Base-by-base conservation (phyloP, 257 asterid species). In the Capsicum pubescens region DNA sequence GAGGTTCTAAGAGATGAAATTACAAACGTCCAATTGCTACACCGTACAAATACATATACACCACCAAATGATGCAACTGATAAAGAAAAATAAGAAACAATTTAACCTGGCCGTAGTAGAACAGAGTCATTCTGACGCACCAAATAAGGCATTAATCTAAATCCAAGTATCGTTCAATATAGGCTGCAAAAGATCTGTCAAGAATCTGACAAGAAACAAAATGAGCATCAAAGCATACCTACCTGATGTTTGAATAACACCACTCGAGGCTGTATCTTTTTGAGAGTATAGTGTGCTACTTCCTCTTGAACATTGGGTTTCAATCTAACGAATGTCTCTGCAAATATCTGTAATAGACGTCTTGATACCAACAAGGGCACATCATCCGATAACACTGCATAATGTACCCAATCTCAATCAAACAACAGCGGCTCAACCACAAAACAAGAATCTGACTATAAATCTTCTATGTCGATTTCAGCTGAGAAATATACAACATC, bases 211-310 rank as follows among this genome's bases (percentile, higher is more conserved):
- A 68, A 36, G 26, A 36, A 68, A 69, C 78, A 70, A 70, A 16
- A 17, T 70, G 42, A 70, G 52, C 56, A 17, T 16, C 56, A 70
- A 35, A 32, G 61, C 56, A 44, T 80, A 94, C 99, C 44, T 39
- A 39, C 44, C 97, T 95, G 99, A 80, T 95, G 98, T 81, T 96
- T 98, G 16, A 96, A 94, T 3, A 98, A 94, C 82, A 96, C 98
- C 44, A 94, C 97, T n/a, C 98, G 97, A 74, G 96, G 98, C 85
- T 96, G 99, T 85, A 96, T 96, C 94, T 96, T 98, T 90, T 88
- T 92, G 82, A 94, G 98, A 14, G 98, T 89, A 85, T 96, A 92
- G 87, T 92, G 97, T 9, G 99, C 93, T 50, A 94, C 91, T 84
- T 96, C 98, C 93, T 96, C 93, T 91, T 93, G 98, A 86, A 92